Evolutionary conservation across 163 green algal genomes (phyloP), one percentile per base, ranked within the genome.

Genomic region (Prototheca cutis): DNA sequence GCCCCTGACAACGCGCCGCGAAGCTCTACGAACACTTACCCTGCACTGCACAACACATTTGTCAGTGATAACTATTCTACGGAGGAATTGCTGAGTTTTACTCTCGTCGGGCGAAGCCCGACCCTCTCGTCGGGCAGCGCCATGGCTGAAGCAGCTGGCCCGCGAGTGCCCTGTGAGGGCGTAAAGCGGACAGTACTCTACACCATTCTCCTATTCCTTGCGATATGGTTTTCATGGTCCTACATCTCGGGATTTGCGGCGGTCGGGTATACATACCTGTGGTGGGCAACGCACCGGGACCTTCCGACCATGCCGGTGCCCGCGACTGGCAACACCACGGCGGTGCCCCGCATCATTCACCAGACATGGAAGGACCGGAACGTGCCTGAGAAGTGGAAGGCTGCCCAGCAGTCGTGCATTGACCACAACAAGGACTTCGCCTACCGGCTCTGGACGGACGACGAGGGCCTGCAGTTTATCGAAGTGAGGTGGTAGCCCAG

Each of bases 361-460:
- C 79, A 87, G 58, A 87, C 76, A 7, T 87, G 79, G 79, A 76
- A 78, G 59, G 61, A 54, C 6, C 48, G 55, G 4, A 25, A 79
- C 29, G 39, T 87, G 10, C 79, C 79, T 15, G 51, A 72, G 27
- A 70, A 81, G 53, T 87, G 79, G 79, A 29, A 57, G 34, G 59
- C 63, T 4, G 79, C 79, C 4, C 68, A 70, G 54, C 36, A 81
- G 52, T 79, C 75, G 13, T 86, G 71, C 59, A 56, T 57, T 3
- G 58, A 65, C 30, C 42, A 68, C 27, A 67, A 78, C 60, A 48
- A 49, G n/a, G 78, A 79, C 49, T 85, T 65, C 34, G 68, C 78
- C 49, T 80, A 80, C 61, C 63, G 59, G 51, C 63, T 86, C 18
- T 86, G 79, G 79, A 86, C 79, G 7, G 79, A 86, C 49, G 66